phyloP scores from a whole-genome alignment of 805 yeast genomes.

The Dipodascus albidus region DNA sequence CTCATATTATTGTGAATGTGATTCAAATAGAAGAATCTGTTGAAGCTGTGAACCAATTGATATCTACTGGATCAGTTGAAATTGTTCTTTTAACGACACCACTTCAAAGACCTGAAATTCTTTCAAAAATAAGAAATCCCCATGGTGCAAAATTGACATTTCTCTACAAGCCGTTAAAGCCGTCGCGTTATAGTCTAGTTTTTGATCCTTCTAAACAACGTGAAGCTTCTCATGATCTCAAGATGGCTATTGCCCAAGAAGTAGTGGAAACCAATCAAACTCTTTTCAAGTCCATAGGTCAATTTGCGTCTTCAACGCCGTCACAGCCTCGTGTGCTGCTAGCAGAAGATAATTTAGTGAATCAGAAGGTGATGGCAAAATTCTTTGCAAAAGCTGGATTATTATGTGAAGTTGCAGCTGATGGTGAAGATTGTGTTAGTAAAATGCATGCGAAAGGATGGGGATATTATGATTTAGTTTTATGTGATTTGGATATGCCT shows the following conservation, averaged over 20 bases:
- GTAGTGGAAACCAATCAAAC: constrained; percentile 11
- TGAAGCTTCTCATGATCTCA: constrained; percentile 15
- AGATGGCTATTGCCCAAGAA: constrained; percentile 16
- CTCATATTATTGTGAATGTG: constrained; percentile 22
- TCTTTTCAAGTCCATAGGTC: constrained; percentile 15
- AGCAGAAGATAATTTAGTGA: constrained; percentile 87
- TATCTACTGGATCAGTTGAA: constrained; percentile 9
- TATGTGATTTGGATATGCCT: constrained; percentile 28
- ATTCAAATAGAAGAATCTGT: constrained; percentile 13
- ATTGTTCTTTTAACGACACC: constrained; percentile 15
- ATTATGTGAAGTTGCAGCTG: constrained; percentile 20
- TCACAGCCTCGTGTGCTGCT: constrained; percentile 39
- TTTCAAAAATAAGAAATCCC: constrained; percentile 10
- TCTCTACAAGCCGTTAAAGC: constrained; percentile 16
- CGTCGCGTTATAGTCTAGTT: constrained; percentile 16
- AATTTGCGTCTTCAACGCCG: constrained; percentile 17
- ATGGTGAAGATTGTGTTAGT: constrained; percentile 23
- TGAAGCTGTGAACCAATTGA: constrained; percentile 8
- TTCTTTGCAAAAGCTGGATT: constrained; percentile 23
- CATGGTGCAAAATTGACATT: constrained; percentile 9
- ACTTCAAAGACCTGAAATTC: constrained; percentile 10
- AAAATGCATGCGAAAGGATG: constrained; percentile 13
- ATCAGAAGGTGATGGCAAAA: constrained; percentile 70
- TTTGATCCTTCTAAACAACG: constrained; percentile 16
- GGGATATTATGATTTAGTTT: constrained; percentile 19